Evolutionary conservation across 495 filamentous ascomycete genomes (phyloP), one percentile per base, ranked within the genome.

Genomic region (Podospora bellae-mahoneyi): DNA sequence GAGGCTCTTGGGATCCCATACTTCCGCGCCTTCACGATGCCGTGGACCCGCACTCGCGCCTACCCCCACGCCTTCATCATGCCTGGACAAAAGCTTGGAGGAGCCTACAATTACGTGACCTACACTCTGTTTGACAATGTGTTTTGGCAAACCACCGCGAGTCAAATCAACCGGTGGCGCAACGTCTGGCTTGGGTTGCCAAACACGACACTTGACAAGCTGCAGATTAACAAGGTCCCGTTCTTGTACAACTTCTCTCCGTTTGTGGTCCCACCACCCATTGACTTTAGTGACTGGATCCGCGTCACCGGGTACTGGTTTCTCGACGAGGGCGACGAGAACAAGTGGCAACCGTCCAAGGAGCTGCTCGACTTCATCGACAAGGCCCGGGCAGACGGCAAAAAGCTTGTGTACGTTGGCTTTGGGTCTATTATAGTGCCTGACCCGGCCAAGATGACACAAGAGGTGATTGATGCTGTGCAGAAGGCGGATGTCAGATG

Each of bases 21-120:
- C 75, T 98, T 98, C 84, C 88, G 95, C 68, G 96, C 93, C 0
- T 99, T 99, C 78, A 95, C 94, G 19, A 99, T 99, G 95, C 96
- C 95, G 16, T 99, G 95, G 95, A 94, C 96, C 0, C 88, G 94
- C 58, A 99, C 95, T 26, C 84, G 96, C 62, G 92, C 96, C 3
- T 99, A 99, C 73, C 95, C 95, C 15, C 95, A 99, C 80, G 96
- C 95, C 5, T 99, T 99, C 80, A 90, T 92, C n/a, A 93, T 97
- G 48, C 92, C 92, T 13, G 91, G 94, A 64, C 88, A 91, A 71
- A 96, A 95, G 78, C 92, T 96, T 89, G 95, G 95, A 61, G 95
- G 95, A 34, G 88, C 87, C 0, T 99, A 96, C 83, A 99, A 99
- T 73, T 93, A 93, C 72, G 88, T 97, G 64, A 95, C 93, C 0